These are phyloP conservation scores for Pelargonium cotyledonis DNA, from an alignment of 441 rosid species.

Conservation along the genomic window DNA sequence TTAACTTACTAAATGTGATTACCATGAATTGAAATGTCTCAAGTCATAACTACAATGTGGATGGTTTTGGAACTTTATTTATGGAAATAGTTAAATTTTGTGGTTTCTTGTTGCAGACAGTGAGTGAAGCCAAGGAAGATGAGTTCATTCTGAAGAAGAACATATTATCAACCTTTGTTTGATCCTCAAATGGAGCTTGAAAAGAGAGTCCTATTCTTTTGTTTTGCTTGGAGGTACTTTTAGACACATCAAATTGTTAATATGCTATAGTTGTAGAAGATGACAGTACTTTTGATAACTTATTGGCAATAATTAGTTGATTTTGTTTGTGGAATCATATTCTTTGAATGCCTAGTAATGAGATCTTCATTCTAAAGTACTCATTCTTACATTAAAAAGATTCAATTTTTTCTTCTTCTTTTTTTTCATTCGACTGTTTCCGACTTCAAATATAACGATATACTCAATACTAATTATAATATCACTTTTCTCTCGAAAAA, in stretches of 20 bases:
- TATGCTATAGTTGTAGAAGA: conserved; percentile 8
- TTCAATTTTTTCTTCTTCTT: too few species aligned
- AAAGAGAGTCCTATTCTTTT: neutral
- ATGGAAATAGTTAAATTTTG: neutral
- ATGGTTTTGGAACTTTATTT: neutral
- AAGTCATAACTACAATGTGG: too few species aligned
- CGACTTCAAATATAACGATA: too few species aligned
- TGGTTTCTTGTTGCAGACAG: conserved; percentile 8
- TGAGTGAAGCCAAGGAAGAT: conserved; percentile 18
- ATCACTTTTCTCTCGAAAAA: too few species aligned
- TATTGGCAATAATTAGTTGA: neutral
- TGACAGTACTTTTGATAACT: neutral
- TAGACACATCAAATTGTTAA: conserved; percentile 17
- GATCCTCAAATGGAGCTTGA: conserved; percentile 1
- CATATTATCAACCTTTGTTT: conserved; percentile 12
- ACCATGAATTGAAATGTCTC: too few species aligned
- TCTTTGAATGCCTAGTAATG: neutral
- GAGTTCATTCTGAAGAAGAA: conserved; percentile 18
- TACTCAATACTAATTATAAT: too few species aligned
- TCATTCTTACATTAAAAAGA: too few species aligned
- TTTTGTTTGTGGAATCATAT: neutral
- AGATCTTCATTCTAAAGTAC: too few species aligned
- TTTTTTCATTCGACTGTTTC: too few species aligned
- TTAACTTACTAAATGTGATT: too few species aligned
- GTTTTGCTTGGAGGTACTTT: neutral